Evolutionary conservation across 1,284 basidiomycete species (phyloP).

Genomic region (Xerocomus minutiporus): DNA sequence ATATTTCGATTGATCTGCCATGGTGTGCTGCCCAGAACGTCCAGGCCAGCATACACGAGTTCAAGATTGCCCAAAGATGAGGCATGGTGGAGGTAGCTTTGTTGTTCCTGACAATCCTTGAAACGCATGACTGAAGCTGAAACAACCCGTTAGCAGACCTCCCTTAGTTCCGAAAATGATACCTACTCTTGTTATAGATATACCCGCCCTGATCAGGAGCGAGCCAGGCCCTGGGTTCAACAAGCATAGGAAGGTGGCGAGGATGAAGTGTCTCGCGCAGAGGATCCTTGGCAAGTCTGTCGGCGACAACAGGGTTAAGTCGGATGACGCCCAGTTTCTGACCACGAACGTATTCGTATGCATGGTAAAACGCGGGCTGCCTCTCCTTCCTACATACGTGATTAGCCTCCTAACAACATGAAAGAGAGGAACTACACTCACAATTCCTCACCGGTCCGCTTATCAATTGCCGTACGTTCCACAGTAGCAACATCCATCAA

Average conservation of each 20-base stretch:
- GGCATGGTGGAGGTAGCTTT: constrained; percentile 75
- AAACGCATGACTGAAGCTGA: constrained; percentile 82
- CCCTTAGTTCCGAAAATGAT: neutral
- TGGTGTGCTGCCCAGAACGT: constrained; percentile 86
- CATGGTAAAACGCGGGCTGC: constrained; percentile 90
- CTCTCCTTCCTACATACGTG: constrained; percentile 55
- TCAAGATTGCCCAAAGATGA: constrained; percentile 76
- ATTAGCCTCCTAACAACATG: constrained; percentile 6
- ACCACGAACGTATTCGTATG: constrained; percentile 91
- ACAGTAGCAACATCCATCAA: constrained; percentile 84
- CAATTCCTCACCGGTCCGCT: constrained; percentile 53
- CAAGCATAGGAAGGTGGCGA: constrained; percentile 93
- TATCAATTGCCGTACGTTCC: constrained; percentile 55
- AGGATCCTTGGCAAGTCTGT: constrained; percentile 75
- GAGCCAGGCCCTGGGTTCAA: constrained; percentile 88
- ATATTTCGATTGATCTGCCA: constrained; percentile 85
- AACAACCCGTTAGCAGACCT: constrained; percentile 4
- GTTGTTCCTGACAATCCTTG: constrained; percentile 89
- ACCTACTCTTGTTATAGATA: constrained; percentile 68
- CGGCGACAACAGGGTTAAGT: constrained; percentile 78
- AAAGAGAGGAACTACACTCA: constrained; percentile 34
- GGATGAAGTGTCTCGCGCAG: constrained; percentile 82
- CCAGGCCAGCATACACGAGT: constrained; percentile 83
- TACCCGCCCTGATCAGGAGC: constrained; percentile 82
- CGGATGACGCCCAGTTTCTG: constrained; percentile 89